Evolutionary conservation across 805 yeast species (phyloP).

Genomic region (Kazachstania africana): DNA sequence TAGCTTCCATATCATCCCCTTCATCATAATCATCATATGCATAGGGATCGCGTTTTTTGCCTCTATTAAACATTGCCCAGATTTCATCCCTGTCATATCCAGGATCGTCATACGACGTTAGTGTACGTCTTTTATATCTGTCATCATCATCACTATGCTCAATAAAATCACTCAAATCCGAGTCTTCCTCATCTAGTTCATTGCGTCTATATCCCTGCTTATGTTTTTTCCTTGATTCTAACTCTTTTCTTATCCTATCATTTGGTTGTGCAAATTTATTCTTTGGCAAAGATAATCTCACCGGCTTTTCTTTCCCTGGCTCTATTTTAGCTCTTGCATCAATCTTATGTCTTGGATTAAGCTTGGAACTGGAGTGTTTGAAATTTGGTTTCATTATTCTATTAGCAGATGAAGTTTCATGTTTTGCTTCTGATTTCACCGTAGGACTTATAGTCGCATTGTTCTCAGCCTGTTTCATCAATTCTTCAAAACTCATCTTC

Average conservation of each 20-base stretch:
- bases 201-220: too few species aligned
- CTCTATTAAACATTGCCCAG: conserved; percentile 73
- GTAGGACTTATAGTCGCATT: conserved; percentile 11
- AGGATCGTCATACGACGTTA: conserved; percentile 14
- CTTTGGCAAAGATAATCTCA: conserved; percentile 6
- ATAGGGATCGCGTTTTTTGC: conserved; percentile 34
- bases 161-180: conserved; percentile 16
- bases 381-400: conserved; percentile 10
- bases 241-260: conserved; percentile 36
- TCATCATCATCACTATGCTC: conserved; percentile 38
- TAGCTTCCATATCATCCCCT: conserved; percentile 80
- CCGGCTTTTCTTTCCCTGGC: conserved; percentile 3
- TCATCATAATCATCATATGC: conserved; percentile 29
- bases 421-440: not conserved
- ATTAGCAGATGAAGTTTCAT: not conserved
- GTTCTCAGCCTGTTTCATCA: conserved; percentile 46
- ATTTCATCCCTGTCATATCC: conserved; percentile 79
- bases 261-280: conserved; percentile 45
- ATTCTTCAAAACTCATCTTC: conserved; percentile 41
- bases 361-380: conserved; percentile 2
- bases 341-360: not conserved
- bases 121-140: conserved; percentile 39
- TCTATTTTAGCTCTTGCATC: not conserved
- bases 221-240: conserved; percentile 21
- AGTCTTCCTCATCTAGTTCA: conserved; percentile 9